Evolutionary conservation across 1,284 basidiomycete genomes (phyloP).

Genomic region (Limonomyces culmigenus): DNA sequence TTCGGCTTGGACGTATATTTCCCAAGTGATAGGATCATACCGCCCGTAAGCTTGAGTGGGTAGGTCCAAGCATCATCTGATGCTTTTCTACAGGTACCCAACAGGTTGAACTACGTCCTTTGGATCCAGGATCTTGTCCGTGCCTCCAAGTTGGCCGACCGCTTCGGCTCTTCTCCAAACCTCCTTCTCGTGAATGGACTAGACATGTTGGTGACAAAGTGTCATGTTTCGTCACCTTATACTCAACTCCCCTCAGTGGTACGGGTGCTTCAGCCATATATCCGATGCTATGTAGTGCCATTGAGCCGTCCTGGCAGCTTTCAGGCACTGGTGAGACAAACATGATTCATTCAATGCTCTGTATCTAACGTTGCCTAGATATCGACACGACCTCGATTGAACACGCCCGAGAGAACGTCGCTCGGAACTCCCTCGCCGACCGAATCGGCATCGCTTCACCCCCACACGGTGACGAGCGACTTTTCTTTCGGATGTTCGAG

Average conservation of each 20-base stretch:
- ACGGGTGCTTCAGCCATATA: slow-evolving; percentile 89
- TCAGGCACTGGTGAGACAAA: slow-evolving; percentile 62
- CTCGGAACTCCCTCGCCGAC: slow-evolving; percentile 30
- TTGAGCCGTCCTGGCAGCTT: slow-evolving; percentile 39
- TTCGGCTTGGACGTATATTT: slow-evolving; percentile 49
- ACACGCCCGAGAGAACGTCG: slow-evolving; percentile 38
- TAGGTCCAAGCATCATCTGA: neutral
- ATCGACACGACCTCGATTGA: slow-evolving; percentile 43
- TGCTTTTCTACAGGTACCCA: slow-evolving; percentile 33
- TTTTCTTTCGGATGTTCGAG: neutral
- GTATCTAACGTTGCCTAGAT: no score
- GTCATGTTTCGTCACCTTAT: no score
- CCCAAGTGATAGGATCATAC: slow-evolving; percentile 64
- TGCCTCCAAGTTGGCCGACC: slow-evolving; percentile 5
- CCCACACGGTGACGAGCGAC: slow-evolving; percentile 13
- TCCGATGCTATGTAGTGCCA: slow-evolving; percentile 54
- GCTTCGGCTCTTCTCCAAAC: no score
- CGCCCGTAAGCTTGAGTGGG: slow-evolving; percentile 40
- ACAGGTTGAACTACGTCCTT: slow-evolving; percentile 68
- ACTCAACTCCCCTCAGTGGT: slow-evolving; percentile 37
- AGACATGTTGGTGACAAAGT: slow-evolving; percentile 35
- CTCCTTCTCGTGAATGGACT: slow-evolving; percentile 20
- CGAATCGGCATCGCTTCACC: slow-evolving; percentile 32
- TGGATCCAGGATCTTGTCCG: slow-evolving; percentile 51
- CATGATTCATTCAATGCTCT: no score